phyloP scores from a whole-genome alignment of 2,329 filamentous ascomycete species.

The Lasiodiplodia sp. region DNA sequence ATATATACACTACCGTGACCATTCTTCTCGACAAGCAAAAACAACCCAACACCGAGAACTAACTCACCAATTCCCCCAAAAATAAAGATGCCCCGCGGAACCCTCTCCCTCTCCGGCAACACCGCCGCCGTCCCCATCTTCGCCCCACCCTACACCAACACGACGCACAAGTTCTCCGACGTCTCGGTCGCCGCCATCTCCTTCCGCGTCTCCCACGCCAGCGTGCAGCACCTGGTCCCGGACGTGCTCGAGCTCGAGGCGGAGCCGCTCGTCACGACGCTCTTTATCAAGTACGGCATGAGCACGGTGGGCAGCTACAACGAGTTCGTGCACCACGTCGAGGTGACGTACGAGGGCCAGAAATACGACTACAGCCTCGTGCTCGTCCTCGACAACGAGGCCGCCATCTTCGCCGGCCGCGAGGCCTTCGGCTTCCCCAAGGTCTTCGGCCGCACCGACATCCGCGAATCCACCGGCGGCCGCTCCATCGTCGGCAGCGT shows the following conservation, averaged over 20 bases:
- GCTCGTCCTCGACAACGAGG: conserved; percentile 28
- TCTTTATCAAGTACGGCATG: not conserved
- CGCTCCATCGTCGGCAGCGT: not conserved
- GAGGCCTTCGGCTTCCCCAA: conserved; percentile 29
- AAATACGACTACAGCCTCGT: conserved; percentile 21
- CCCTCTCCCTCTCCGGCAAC: not conserved
- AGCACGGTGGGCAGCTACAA: conserved; percentile 24
- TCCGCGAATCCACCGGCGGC: not conserved
- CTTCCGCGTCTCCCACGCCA: not conserved
- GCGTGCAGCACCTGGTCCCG: not conserved
- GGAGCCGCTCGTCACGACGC: not conserved
- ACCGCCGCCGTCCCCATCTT: not conserved
- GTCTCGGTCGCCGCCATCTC: not conserved
- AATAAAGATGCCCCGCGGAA: conserved; percentile 6
- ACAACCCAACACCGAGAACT: no score
- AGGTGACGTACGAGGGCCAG: conserved; percentile 6
- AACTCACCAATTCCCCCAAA: no score
- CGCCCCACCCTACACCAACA: not conserved
- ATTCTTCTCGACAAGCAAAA: no score
- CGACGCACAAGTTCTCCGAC: not conserved
- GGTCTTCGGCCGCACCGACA: conserved; percentile 6
- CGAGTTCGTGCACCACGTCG: conserved; percentile 24
- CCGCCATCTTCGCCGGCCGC: conserved; percentile 21
- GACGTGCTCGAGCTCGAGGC: not conserved
- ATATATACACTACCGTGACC: no score